Base-by-base conservation (phyloP, 352 stramenopile species). In the Blastocystis sp. region DNA sequence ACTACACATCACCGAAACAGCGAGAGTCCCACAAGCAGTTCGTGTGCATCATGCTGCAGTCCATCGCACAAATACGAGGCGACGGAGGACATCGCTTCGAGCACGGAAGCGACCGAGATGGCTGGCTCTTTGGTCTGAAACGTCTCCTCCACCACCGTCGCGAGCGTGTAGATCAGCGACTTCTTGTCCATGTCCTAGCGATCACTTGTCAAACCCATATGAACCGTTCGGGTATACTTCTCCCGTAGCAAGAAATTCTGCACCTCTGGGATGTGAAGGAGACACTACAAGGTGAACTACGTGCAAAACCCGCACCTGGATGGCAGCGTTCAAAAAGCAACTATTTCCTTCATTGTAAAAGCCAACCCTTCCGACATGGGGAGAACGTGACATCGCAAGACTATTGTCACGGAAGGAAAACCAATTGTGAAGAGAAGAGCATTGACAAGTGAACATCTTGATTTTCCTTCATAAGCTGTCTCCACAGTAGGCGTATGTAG, bases 331-430 rank as follows among this genome's bases (percentile, higher is more conserved):
- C 59, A 81, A 40, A 61, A 81, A 81, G 41, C 71, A 81, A 81
- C 71, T 81, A 65, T 81, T 81, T 48, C 71, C 71, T 45, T 81
- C 71, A 53, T 81, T 81, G 14, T 67, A 41, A 40, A 81, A 81
- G n/a, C 71, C 71, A 2, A 81, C 71, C 40, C 71, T 56, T 7
- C 14, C 48, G 14, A 17, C 14, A 14, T 56, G 48, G 14, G 48
- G 48, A 56, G 48, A 56, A 17, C 5, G 14, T 14, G 48, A 14
- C 48, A 56, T 56, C 28, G 28, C 28, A 34, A 34, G 28, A 34
- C 28, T 34, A 34, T 34, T 0, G 28, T 34, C 28, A 34, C 28
- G 28, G 28, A 34, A 34, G 28, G 28, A 34, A 34, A 34, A 34
- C 28, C 28, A 34, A 34, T 34, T 34, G 28, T 34, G 28, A 34